phyloP scores from a whole-genome alignment of 371 early-diverging fungal genomes.

The Mortierella sp. region DNA sequence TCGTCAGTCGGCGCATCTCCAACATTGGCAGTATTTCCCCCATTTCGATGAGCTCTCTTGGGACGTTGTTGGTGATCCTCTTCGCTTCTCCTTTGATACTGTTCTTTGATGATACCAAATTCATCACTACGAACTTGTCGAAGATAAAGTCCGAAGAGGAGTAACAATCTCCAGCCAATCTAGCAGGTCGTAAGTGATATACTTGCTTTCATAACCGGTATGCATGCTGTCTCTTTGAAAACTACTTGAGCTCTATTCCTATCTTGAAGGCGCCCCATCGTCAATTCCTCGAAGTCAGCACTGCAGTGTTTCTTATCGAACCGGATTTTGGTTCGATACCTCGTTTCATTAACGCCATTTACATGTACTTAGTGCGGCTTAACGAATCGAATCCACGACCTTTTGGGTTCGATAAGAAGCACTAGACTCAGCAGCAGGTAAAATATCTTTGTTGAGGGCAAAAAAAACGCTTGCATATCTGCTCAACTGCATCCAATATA shows the following conservation, averaged over 20 bases:
- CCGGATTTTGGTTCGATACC: no score
- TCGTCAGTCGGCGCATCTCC: not conserved
- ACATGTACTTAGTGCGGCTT: no score
- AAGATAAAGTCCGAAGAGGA: slow-evolving; percentile 19
- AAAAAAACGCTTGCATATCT: slow-evolving; percentile 25
- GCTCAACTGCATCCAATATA: slow-evolving; percentile 27
- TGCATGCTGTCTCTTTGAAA: slow-evolving; percentile 17
- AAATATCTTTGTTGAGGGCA: slow-evolving; percentile 40
- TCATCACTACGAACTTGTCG: slow-evolving; percentile 11
- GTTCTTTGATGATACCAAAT: slow-evolving; percentile 1
- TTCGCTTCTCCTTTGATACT: slow-evolving; percentile 23
- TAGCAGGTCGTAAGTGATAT: slow-evolving; percentile 20
- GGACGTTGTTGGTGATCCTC: slow-evolving; percentile 26
- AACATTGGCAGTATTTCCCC: not conserved
- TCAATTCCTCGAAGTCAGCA: slow-evolving; percentile 14
- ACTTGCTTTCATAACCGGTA: not conserved
- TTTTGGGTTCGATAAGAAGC: no score
- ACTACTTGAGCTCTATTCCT: slow-evolving; percentile 29
- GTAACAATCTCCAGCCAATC: slow-evolving; percentile 21
- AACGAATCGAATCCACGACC: no score
- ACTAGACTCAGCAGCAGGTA: no score
- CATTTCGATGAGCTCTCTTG: slow-evolving; percentile 24
- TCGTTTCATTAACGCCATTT: no score
- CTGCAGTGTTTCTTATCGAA: no score
- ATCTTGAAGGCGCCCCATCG: not conserved